Evolutionary conservation across 345 rosid species (phyloP).

Genomic region (Streptanthus diversifolius): DNA sequence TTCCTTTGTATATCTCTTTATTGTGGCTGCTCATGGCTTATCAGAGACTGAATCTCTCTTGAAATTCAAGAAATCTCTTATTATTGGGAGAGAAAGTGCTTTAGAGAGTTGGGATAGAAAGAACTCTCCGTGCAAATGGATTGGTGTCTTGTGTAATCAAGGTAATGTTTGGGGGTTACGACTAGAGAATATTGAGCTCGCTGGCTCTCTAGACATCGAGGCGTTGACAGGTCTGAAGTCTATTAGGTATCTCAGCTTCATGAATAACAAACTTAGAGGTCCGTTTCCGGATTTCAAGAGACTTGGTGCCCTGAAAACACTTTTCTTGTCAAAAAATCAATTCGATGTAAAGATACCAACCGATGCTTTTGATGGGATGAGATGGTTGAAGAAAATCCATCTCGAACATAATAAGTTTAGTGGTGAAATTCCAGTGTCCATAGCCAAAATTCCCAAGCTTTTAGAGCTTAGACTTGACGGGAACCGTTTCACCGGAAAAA

Average conservation of each 20-base stretch:
- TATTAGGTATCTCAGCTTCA: constrained; percentile 56
- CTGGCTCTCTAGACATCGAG: constrained; percentile 48
- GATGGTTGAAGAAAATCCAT: constrained; percentile 56
- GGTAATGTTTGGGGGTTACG: constrained; percentile 57
- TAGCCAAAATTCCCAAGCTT: constrained; percentile 49
- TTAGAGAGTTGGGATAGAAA: constrained; percentile 47
- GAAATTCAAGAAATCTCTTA: constrained; percentile 51
- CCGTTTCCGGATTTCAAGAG: constrained; percentile 55
- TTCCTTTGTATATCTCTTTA: constrained; percentile 1
- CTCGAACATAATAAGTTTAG: constrained; percentile 49
- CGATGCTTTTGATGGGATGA: constrained; percentile 58
- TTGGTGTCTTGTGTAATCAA: constrained; percentile 49
- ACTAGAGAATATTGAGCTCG: constrained; percentile 57
- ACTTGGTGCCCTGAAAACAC: constrained; percentile 46
- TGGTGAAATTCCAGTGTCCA: constrained; percentile 64
- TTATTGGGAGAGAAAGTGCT: constrained; percentile 16
- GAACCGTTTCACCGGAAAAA: constrained; percentile 53
- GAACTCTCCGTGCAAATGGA: constrained; percentile 57
- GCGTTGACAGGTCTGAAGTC: constrained; percentile 36
- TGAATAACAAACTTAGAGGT: constrained; percentile 58
- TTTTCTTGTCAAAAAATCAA: constrained; percentile 57
- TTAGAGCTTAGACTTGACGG: constrained; percentile 54
- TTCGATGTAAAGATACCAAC: constrained; percentile 54
- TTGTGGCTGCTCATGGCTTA: constrained; percentile 22
- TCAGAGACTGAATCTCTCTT: constrained; percentile 53